A percentile compares a stretch with the other conserved stretches of the same genome.
Evolutionary conservation across 2,329 filamentous ascomycete genomes (phyloP).

Genomic region (Penicillium sp.): DNA sequence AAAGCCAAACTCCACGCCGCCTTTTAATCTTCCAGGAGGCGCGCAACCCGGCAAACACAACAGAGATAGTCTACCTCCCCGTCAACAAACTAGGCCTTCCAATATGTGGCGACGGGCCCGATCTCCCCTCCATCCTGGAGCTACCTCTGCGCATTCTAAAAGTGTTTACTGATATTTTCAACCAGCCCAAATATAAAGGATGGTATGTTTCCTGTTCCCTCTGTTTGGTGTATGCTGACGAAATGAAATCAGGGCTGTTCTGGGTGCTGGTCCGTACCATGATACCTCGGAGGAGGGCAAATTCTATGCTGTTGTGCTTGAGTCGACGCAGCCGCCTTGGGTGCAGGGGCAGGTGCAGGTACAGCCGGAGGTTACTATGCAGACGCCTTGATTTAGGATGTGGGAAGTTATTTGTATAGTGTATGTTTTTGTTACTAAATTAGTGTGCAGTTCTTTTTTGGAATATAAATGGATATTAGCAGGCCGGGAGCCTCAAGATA

Average conservation of each 20-base stretch:
- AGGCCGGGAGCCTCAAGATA: background rate
- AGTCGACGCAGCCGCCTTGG: conserved; percentile 21
- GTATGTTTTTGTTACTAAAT: background rate
- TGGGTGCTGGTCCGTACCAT: conserved; percentile 34
- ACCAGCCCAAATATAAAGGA: conserved; percentile 37
- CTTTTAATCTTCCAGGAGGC: conserved; percentile 39
- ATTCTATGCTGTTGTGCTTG: conserved; percentile 37
- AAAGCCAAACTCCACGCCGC: conserved; percentile 11
- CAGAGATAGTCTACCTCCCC: conserved; percentile 30
- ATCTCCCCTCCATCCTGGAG: conserved; percentile 33
- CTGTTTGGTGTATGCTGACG: background rate
- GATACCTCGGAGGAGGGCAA: conserved; percentile 36
- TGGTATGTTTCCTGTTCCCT: conserved; percentile 23
- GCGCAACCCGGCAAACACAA: conserved; percentile 28
- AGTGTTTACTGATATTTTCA: conserved; percentile 40
- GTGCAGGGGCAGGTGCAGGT: background rate
- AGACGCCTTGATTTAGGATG: conserved; percentile 1
- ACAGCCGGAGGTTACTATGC: background rate
- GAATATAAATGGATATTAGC: background rate
- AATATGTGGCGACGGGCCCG: conserved; percentile 32
- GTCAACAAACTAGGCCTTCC: conserved; percentile 38
- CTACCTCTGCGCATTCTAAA: conserved; percentile 32
- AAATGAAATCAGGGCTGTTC: conserved; percentile 26
- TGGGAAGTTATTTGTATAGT: too few species aligned
- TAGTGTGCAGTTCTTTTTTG: background rate